Conservation (phyloP, 768 basidiomycete genomes). For the Suillus plorans region DNA sequence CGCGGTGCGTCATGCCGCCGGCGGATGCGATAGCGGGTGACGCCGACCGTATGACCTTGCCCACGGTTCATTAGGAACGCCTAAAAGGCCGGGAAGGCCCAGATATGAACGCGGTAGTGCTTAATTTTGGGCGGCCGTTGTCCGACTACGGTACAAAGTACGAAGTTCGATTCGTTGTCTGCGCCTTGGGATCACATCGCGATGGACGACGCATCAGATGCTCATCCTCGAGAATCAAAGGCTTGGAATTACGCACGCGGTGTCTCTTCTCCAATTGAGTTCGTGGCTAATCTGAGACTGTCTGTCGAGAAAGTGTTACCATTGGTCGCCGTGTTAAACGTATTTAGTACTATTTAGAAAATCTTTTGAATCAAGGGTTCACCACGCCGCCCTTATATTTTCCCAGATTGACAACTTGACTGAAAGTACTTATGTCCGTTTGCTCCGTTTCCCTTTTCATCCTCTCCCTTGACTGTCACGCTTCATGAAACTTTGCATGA, state of each 20-base stretch:
- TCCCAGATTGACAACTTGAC: slow-evolving; percentile 1
- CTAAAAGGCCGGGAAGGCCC: background rate
- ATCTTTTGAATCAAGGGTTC: background rate
- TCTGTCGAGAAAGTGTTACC: background rate
- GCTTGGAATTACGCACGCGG: background rate
- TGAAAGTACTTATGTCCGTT: slow-evolving; percentile 6
- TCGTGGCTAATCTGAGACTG: background rate
- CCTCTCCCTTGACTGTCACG: background rate
- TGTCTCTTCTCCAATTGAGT: background rate
- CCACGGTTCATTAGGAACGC: background rate
- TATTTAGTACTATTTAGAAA: background rate
- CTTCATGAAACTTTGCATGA: slow-evolving; percentile 1
- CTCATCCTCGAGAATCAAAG: background rate
- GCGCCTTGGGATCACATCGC: background rate
- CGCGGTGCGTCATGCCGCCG: background rate
- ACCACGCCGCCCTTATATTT: slow-evolving; percentile 2
- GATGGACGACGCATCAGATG: background rate
- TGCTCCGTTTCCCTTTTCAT: background rate
- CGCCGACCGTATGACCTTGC: background rate
- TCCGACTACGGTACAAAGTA: background rate
- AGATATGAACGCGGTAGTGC: background rate
- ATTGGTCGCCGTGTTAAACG: too few species aligned
- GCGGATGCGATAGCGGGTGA: background rate
- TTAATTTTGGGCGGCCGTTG: background rate
- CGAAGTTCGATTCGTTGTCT: background rate